Evolutionary conservation across 1,284 basidiomycete genomes (phyloP), one percentile per base, ranked within the genome.

Genomic region (Rhodotorula sp.): DNA sequence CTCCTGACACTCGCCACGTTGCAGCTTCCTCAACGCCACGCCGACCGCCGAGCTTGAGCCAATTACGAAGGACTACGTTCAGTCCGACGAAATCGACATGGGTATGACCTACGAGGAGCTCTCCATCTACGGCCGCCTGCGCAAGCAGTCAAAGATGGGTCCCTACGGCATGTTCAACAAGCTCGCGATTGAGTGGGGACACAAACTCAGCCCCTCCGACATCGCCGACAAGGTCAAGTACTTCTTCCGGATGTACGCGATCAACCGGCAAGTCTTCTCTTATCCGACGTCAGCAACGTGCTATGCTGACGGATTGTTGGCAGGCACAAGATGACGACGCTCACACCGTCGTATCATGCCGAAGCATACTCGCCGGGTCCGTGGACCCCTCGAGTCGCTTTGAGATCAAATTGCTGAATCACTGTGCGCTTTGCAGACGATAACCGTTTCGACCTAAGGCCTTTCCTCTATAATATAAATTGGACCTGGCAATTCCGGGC

Each of bases 101-200:
- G 96, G 95, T 30, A 98, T 99, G 94, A 97, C 95, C 1, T 99
- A 99, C 80, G 92, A 99, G 77, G 95, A 99, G 78, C 85, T 99
- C 24, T 93, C 91, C 11, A 87, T 93, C 34, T 96, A 94, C 77
- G 96, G 95, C 40, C 85, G 94, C 46, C 84, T 99, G 50, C 87
- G 96, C 67, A 99, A 99, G 81, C 87, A 96, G 44, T 92, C 94
- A 77, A 98, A 98, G 82, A 94, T 92, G 77, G 96, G 96, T 2
- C 95, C 96, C 2, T 98, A 94, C 81, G 90, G 89, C 82, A 97
- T 90, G 85, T 99, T 95, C 79, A 92, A 89, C 57, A 97, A 96
- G 81, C 84, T 99, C 56, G 84, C 94, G 2, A 89, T 92, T 73
- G 90, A 96, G 79, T 99, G 95, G 95, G 92, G 92, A 6, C 77